Evolutionary conservation across 768 basidiomycete species (phyloP), one percentile per base, ranked within the genome.

Genomic region (Tephrocybe sp.): DNA sequence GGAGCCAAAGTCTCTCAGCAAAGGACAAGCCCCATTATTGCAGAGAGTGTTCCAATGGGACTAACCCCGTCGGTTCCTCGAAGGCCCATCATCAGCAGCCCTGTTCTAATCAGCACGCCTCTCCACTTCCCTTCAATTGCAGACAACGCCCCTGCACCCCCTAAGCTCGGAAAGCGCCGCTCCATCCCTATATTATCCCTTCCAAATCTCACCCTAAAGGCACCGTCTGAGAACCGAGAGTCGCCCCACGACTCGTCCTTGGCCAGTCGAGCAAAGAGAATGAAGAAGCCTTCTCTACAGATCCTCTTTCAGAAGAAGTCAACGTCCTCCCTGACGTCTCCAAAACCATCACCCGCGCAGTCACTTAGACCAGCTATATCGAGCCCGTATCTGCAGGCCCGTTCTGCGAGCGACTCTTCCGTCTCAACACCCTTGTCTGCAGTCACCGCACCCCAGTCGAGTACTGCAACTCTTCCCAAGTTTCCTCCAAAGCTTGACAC

Each of bases 281-380:
- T 75, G 51, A 88, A 86, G 66, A 86, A 83, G 43, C 85, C 89
- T 0, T 89, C 87, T 2, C 66, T 89, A 49, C 81, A 82, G 42
- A 68, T 87, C 15, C 70, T 89, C 16, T 86, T 89, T 63, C 74
- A 83, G 26, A 87, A 85, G 69, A 78, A 76, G 40, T 82, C 85
- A 5, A 65, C 71, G 2, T 78, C 83, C 19, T 72, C 80, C 3
- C 58, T 79, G 63, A 39, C 62, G 39, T 47, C 51, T 32, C 39
- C 67, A 36, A 58, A 47, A 50, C 59, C 51, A 9, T 51, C 59
- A 21, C 56, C 61, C 18, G 55, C 60, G 21, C 58, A 58, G 21
- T 44, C 53, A 24, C 58, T 58, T 25, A 68, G 64, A 24, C 65
- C 67, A 7, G 55, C 49, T 35, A 64, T 65, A 34, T 63, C 72